A percentile compares a stretch with the other conserved stretches of the same genome.
Conservation (phyloP, 73 alveolate species). For the Tetrahymena thermophila region DNA sequence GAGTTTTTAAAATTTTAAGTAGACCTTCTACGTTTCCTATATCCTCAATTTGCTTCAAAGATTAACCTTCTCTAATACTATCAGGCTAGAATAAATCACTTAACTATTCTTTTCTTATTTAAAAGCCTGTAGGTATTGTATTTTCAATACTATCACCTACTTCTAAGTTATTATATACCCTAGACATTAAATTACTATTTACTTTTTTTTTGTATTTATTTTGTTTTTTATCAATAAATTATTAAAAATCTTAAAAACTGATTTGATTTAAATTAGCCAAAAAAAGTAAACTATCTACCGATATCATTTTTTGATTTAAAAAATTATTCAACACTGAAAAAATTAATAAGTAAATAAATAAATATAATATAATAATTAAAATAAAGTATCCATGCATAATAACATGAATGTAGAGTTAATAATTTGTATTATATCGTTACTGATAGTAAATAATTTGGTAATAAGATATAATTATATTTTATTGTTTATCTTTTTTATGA, state of each 20-base stretch:
- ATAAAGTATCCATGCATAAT: too few species aligned
- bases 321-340: too few species aligned
- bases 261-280: too few species aligned
- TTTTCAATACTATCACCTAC: not conserved
- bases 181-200: not conserved
- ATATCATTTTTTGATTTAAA: too few species aligned
- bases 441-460: not conserved
- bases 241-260: too few species aligned
- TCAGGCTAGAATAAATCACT: slow-evolving; percentile 26
- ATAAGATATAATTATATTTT: not conserved
- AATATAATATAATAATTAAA: too few species aligned
- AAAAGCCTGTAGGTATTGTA: not conserved
- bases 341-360: too few species aligned
- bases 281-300: too few species aligned
- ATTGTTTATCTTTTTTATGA: not conserved
- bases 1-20: slow-evolving; percentile 46
- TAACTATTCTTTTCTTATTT: not conserved
- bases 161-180: not conserved
- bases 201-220: too few species aligned
- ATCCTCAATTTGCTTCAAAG: slow-evolving; percentile 30
- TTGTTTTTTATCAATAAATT: too few species aligned
- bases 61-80: slow-evolving; percentile 34
- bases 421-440: not conserved
- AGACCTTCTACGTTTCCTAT: slow-evolving; percentile 61
- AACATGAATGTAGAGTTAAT: too few species aligned